Evolutionary conservation across 1,139 yeast species (phyloP), one percentile per base, ranked within the genome.

Genomic region (Candida anutae): DNA sequence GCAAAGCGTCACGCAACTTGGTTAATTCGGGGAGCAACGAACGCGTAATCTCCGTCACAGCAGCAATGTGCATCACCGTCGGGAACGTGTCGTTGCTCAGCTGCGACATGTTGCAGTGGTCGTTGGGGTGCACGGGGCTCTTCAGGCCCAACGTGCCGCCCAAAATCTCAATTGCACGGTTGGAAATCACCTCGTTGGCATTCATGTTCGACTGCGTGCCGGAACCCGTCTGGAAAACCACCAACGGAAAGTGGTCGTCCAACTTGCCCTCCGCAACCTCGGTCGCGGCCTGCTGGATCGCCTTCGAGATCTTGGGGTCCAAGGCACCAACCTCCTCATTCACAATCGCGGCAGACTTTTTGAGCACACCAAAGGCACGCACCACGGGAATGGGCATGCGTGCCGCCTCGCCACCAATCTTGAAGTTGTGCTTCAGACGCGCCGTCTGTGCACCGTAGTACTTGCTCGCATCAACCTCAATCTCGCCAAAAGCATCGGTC

Each of bases 401-500:
- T 16, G 36, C 72, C 40, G 88, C 77, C 16, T 71, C 68, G 32
- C 96, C 97, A 41, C 98, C 98, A 49, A 90, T 90, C 58, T 87
- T 83, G 69, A 90, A 90, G 70, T 90, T 90, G 61, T 79, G 82
- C 46, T 77, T 71, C 10, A 97, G 80, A 59, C 94, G 75, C 57
- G 93, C 96, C 35, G 98, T 90, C 64, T 90, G 98, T 24, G 98
- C 97, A 36, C 98, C 97, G 84, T 95, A 88, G 68, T 88, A 88
- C 53, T 76, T 78, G 50, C 81, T 70, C 36, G 73, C 62, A 34
- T 87, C 94, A 29, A 88, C 97, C 50, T 83, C 83, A 48, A 90
- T 81, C 51, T 84, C 95, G 44, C 98, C 98, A 51, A 90, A 90
- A 29, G 97, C 96, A 59, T 90, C 98, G 34, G 87, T 73, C 58